Conservation (phyloP, 495 filamentous ascomycete genomes). For the Talaromyces thailandensis region DNA sequence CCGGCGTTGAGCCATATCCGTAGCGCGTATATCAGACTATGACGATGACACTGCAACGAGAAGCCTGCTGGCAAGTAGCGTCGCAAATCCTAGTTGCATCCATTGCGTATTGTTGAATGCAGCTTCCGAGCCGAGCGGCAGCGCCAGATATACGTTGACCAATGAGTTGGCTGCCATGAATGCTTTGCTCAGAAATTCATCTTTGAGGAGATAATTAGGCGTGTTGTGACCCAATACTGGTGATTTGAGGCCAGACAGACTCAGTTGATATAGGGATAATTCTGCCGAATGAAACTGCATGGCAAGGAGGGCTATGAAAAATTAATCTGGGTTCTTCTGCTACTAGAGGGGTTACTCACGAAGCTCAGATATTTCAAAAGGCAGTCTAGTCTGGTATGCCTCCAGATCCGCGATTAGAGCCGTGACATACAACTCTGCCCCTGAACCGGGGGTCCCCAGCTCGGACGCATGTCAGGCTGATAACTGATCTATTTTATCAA, state of each 20-base stretch:
- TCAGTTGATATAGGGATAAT: conserved; percentile 16
- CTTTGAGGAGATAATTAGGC: neutral
- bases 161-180: conserved; percentile 9
- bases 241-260: conserved; percentile 5
- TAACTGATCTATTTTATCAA: conserved; percentile 17
- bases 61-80: conserved; percentile 11
- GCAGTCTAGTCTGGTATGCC: conserved; percentile 9
- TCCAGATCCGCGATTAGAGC: conserved; percentile 15
- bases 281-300: conserved; percentile 16
- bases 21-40: neutral
- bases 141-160: conserved; percentile 10
- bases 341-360: conserved; percentile 9
- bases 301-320: conserved; percentile 11
- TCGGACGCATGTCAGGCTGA: conserved; percentile 9
- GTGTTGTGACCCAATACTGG: neutral
- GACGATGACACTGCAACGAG: conserved; percentile 2
- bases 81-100: conserved; percentile 18
- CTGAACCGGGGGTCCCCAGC: conserved; percentile 11
- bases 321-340: neutral
- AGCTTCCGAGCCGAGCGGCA: conserved; percentile 10
- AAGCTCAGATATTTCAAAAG: conserved; percentile 10
- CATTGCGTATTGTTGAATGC: conserved; percentile 19
- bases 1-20: neutral
- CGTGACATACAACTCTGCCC: conserved; percentile 14
- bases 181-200: neutral